Evolutionary conservation across 139 green algal genomes (phyloP), one percentile per base, ranked within the genome.

Genomic region (Nannochloris sp.): DNA sequence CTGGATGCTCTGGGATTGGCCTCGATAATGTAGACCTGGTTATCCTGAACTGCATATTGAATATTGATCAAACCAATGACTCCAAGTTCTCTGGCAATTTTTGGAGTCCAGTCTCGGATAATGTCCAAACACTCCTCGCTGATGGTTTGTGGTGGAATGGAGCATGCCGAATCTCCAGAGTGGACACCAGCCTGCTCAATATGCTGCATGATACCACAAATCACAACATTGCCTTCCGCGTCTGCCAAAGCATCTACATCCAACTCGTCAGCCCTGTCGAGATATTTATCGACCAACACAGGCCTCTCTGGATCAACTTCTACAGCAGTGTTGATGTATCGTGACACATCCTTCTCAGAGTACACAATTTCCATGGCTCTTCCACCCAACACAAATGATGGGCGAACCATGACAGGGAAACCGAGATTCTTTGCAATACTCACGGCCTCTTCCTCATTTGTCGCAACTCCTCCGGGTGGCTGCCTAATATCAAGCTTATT

Each of bases 181-280:
- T 99, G 94, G 62, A 99, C 83, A 43, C 90, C 90, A 29, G 90
- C 90, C 66, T 95, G 85, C 86, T 99, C 94, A 68, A 98, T 98
- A 84, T 99, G 94, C 87, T 99, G 92, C 93, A 99, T 97, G 84
- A 99, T 95, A 64, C 91, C 94, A 21, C 82, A 87, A 66, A 98
- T 97, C n/a, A 88, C 80, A 25, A 96, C 87, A 74, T 95, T 95
- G 71, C 93, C 93, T n/a, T 96, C 72, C 60, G 79, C 68, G 66
- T 82, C 78, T 34, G 86, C 83, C 72, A 99, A 71, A 4, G 88
- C 90, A 75, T 99, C 93, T 40, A 98, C 90, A 63, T 99, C 93
- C 53, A 99, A 70, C 82, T 99, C 93, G n/a, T 88, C 85, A 14
- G 93, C 93, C 29, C 90, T 65, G 60, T 85, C 73, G 51, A 93